Conservation (phyloP, 2,329 filamentous ascomycete species). For the Verruconis gallopava region DNA sequence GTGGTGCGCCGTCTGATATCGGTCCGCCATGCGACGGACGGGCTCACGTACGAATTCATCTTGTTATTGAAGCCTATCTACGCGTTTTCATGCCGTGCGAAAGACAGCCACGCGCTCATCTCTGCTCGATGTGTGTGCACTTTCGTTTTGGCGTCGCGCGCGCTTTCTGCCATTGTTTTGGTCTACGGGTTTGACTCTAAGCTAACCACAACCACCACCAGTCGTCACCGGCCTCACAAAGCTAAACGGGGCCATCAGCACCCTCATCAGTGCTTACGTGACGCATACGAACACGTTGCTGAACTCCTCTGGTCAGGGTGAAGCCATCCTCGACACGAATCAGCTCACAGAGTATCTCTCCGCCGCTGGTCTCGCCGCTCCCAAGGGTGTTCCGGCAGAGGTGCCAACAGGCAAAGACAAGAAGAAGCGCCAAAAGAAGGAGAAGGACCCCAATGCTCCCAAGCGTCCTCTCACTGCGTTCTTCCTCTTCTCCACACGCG, state of each 20-base stretch:
- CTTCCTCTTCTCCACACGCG: conserved; percentile 87
- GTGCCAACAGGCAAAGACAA: conserved; percentile 28
- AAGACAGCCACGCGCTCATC: too few species aligned
- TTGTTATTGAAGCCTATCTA: not conserved
- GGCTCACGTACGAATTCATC: not conserved
- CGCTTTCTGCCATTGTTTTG: too few species aligned
- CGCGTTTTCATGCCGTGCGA: not conserved
- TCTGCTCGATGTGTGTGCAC: too few species aligned
- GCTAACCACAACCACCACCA: not conserved
- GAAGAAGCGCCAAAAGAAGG: conserved; percentile 77
- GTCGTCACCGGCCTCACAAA: conserved; percentile 63
- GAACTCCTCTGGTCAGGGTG: conserved; percentile 14
- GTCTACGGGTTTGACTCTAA: not conserved
- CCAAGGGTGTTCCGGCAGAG: conserved; percentile 3
- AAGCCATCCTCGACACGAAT: conserved; percentile 14
- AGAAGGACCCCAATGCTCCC: conserved; percentile 74
- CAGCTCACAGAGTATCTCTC: conserved; percentile 23
- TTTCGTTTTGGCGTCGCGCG: too few species aligned
- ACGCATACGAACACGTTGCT: conserved; percentile 79
- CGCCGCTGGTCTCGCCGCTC: conserved; percentile 18
- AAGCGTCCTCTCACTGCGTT: conserved; percentile 91
- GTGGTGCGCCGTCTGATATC: conserved; percentile 11
- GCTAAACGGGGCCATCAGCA: conserved; percentile 61
- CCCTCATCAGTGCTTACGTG: conserved; percentile 71
- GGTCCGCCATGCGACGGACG: not conserved